Evolutionary conservation across 2,329 filamentous ascomycete species (phyloP).

Genomic region (Neospermospora avenae): DNA sequence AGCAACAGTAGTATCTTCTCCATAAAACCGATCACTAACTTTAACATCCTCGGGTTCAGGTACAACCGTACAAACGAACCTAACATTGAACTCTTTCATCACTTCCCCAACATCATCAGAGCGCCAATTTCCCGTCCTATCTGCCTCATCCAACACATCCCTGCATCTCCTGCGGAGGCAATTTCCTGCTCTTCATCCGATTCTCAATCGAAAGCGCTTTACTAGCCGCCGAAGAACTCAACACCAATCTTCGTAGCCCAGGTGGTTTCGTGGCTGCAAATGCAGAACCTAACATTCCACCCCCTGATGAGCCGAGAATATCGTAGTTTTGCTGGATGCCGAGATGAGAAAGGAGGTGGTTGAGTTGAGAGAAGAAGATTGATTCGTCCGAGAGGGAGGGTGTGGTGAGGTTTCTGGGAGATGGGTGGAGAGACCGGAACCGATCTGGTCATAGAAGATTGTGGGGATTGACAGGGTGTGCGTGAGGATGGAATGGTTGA

Average conservation of each 20-base stretch:
- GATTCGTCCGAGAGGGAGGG: slow-evolving; percentile 44
- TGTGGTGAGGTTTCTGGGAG: slow-evolving; percentile 44
- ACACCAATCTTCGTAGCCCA: slow-evolving; percentile 39
- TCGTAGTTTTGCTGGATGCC: slow-evolving; percentile 39
- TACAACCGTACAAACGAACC: background rate
- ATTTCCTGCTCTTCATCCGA: slow-evolving; percentile 20
- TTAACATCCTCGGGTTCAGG: background rate
- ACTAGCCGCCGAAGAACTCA: slow-evolving; percentile 31
- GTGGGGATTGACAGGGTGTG: slow-evolving; percentile 38
- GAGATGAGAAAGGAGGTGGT: slow-evolving; percentile 44
- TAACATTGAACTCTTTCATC: background rate
- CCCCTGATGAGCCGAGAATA: slow-evolving; percentile 50
- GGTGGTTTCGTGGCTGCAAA: slow-evolving; percentile 40
- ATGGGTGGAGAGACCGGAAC: slow-evolving; percentile 47
- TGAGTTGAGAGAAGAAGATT: slow-evolving; percentile 47
- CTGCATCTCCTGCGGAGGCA: slow-evolving; percentile 25
- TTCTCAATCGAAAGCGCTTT: slow-evolving; percentile 29
- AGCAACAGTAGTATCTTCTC: slow-evolving; percentile 24
- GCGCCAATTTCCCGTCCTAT: slow-evolving; percentile 5
- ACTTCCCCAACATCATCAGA: background rate
- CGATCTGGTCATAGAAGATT: slow-evolving; percentile 54
- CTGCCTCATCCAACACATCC: slow-evolving; percentile 22
- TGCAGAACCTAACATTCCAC: slow-evolving; percentile 46
- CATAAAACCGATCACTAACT: background rate
- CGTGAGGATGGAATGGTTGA: slow-evolving; percentile 1